Base-by-base conservation (phyloP, 306 rosid genomes). In the Prunus fruticosa region DNA sequence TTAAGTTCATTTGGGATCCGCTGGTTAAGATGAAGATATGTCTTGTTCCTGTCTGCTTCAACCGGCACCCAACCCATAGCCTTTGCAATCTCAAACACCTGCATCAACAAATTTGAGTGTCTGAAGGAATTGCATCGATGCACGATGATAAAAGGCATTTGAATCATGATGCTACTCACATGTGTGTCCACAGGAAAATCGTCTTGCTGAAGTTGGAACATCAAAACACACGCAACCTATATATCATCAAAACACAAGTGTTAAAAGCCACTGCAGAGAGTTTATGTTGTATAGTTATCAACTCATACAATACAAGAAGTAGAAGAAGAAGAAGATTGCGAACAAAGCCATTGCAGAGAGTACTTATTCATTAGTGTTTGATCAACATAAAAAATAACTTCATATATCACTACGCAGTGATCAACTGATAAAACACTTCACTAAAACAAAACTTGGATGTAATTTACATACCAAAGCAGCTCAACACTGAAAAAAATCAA, bases 111-210 rank as follows among this genome's bases (percentile, higher is more conserved):
- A 19, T 34, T 47, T 58, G 51, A 47, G 56, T 23, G 12, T 67
- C 58, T 34, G 58, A 19, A 61, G 11, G 12, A 22, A 50, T 4
- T 2, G 25, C 77, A 67, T 5, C 25, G 2, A 9, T 14, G 22
- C 34, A 38, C 3, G 7, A 14, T 8, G 18, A 57, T 13, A 73
- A 83, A 65, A 38, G 43, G 41, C 60, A 75, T 50, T 32, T 18
- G 61, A 27, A 79, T 46, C 76, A 74, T 38, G 4, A 23, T 4
- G 15, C 45, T 2, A 82, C 96, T 87, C 82, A 94, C 98, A 41
- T 95, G 96, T 25, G 98, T 95, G 85, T 90, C 99, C 64, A 92
- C 99, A 3, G 97, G 97, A 87, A 95, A 89, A 84, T 95, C 97
- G 66, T 95, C 97, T 76, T 70, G 93, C 88, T 88, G 96, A 73